Percentiles rank a stretch among this genome's conserved stretches.
Conservation (phyloP, 768 basidiomycete genomes). For the Rickenella mellea region DNA sequence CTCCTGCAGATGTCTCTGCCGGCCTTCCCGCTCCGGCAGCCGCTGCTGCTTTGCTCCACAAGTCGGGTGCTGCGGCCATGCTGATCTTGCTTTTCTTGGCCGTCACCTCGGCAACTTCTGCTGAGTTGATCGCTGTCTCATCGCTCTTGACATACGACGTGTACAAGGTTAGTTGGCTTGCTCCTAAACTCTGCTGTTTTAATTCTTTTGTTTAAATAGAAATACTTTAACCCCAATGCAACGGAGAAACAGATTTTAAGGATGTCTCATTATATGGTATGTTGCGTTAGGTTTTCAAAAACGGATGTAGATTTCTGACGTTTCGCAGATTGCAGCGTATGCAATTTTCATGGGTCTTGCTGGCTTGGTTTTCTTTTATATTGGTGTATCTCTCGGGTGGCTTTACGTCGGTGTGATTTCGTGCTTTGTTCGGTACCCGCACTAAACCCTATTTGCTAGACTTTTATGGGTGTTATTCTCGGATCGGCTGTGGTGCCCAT, state of each 20-base stretch:
- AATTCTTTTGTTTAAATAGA: slow-evolving; percentile 25
- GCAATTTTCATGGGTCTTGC: slow-evolving; percentile 76
- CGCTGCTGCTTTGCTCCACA: slow-evolving; percentile 71
- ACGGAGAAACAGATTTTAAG: slow-evolving; percentile 63
- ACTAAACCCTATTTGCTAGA: slow-evolving; percentile 27
- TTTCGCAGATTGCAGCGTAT: slow-evolving; percentile 49
- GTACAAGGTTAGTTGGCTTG: slow-evolving; percentile 46
- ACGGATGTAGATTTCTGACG: background rate
- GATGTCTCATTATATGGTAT: slow-evolving; percentile 58
- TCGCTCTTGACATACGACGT: slow-evolving; percentile 78
- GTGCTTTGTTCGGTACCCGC: background rate
- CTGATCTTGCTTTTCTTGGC: slow-evolving; percentile 80
- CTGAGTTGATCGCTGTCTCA: slow-evolving; percentile 89
- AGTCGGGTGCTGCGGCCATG: slow-evolving; percentile 70
- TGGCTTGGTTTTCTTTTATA: slow-evolving; percentile 80
- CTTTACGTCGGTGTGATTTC: slow-evolving; percentile 57
- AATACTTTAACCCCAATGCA: slow-evolving; percentile 75
- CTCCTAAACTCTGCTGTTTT: background rate
- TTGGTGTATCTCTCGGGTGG: slow-evolving; percentile 91
- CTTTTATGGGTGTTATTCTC: slow-evolving; percentile 81
- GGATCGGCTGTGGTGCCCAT: slow-evolving; percentile 84
- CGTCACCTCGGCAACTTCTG: slow-evolving; percentile 76
- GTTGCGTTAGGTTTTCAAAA: slow-evolving; percentile 9
- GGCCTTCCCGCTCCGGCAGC: slow-evolving; percentile 82
- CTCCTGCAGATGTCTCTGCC: slow-evolving; percentile 66